Base-by-base conservation (phyloP, 345 rosid species). In the Cardamine chenopodiifolia region DNA sequence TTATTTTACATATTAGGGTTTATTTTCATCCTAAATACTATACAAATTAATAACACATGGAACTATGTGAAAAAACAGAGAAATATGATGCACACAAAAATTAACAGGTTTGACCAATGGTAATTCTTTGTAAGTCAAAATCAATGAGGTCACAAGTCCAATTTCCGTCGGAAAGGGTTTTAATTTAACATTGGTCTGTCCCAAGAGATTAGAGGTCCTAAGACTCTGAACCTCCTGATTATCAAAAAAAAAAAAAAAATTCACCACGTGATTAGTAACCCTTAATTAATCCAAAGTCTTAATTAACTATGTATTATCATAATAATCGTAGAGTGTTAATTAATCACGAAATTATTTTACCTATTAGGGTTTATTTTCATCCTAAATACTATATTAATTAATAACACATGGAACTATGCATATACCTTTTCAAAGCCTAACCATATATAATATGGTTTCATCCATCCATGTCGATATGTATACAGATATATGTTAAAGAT, bases 181-280 rank as follows among this genome's bases (percentile, higher is more conserved):
- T n/a, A n/a, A n/a, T n/a, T n/a, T n/a, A n/a, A n/a, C n/a, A n/a
- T n/a, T n/a, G n/a, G n/a, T n/a, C n/a, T n/a, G n/a, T n/a, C n/a
- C n/a, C n/a, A n/a, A n/a, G n/a, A n/a, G n/a, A n/a, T n/a, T n/a
- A n/a, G n/a, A n/a, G n/a, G n/a, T n/a, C n/a, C n/a, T n/a, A n/a
- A n/a, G n/a, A n/a, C n/a, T n/a, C n/a, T n/a, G n/a, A n/a, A n/a
- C n/a, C n/a, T n/a, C n/a, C n/a, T n/a, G n/a, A n/a, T n/a, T n/a
- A n/a, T n/a, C n/a, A n/a, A n/a, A n/a, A n/a, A n/a, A n/a, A n/a
- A n/a, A n/a, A n/a, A n/a, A n/a, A n/a, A 19, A 31, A 18, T 77
- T 71, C 62, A 71, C 76, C 67, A 68, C 47, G 72, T 77, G n/a
- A 77, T 71, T 71, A 77, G 31, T 22, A 76, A 54, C 10, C 17